Evolutionary conservation across 129 eudicot genomes (phyloP).

Genomic region (Flaveria sonorensis): DNA sequence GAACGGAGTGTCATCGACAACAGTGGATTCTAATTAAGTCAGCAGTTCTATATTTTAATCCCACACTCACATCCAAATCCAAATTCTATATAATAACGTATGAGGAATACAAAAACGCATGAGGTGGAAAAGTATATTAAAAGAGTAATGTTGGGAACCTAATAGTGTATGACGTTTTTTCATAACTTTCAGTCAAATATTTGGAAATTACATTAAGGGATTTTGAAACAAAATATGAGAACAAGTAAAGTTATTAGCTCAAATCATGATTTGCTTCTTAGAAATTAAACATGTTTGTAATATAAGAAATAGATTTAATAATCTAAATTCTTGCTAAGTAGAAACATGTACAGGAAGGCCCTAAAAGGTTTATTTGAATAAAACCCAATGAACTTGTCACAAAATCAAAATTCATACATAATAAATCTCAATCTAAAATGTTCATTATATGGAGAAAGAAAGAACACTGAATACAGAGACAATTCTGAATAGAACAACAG

Average conservation of each 20-base stretch:
- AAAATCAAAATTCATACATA: no score
- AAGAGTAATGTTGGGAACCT: no score
- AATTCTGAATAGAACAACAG: no score
- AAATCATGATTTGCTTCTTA: background rate
- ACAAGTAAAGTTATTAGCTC: background rate
- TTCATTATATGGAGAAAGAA: no score
- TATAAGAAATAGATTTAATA: background rate
- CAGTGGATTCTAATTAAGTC: slow-evolving; percentile 2
- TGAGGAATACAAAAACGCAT: background rate
- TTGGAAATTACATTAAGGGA: slow-evolving; percentile 3
- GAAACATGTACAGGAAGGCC: slow-evolving; percentile 8
- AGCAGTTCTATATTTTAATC: background rate
- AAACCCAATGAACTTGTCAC: no score
- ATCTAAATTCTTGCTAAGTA: background rate
- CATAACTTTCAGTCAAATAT: background rate
- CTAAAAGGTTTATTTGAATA: no score
- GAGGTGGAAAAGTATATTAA: no score
- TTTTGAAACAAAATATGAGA: background rate
- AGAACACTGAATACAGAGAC: no score
- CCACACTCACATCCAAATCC: background rate
- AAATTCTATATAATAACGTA: background rate
- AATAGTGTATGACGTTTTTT: background rate
- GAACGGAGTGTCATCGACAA: background rate
- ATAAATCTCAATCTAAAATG: no score
- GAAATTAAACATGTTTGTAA: background rate